A percentile compares a stretch with the other conserved stretches of the same genome.
These are phyloP conservation scores for Rosa lucieae DNA, from an alignment of 306 rosid genomes.

Conservation along the genomic window DNA sequence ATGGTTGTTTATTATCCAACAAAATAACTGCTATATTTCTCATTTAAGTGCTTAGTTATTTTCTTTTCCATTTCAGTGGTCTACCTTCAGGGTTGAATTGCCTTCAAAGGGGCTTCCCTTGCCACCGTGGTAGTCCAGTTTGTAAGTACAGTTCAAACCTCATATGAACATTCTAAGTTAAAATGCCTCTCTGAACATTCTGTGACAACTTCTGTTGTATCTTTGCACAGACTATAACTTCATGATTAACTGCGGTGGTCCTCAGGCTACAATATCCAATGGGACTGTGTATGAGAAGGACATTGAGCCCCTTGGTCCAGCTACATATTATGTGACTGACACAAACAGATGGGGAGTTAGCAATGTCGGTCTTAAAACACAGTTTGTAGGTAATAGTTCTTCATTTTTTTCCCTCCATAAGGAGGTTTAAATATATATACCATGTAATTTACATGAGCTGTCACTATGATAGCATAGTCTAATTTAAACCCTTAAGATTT, in stretches of 20 bases:
- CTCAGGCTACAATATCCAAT: conserved; percentile 29
- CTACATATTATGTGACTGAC: conserved; percentile 59
- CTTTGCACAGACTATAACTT: conserved; percentile 58
- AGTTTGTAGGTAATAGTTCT: conserved; percentile 1
- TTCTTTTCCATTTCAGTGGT: conserved; percentile 39
- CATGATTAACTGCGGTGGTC: conserved; percentile 72
- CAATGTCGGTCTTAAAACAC: conserved; percentile 51
- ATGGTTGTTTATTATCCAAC: neutral
- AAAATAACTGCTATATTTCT: neutral
- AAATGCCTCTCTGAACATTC: neutral
- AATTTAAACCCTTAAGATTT: neutral
- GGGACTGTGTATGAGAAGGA: conserved; percentile 52
- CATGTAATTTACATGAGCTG: neutral
- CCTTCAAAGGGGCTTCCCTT: conserved; percentile 70
- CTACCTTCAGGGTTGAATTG: conserved; percentile 69
- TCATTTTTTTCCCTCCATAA: neutral
- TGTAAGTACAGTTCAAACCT: conserved; percentile 50
- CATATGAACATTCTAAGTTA: neutral
- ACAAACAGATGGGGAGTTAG: conserved; percentile 68
- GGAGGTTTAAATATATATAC: neutral
- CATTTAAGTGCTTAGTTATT: neutral
- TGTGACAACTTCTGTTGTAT: neutral
- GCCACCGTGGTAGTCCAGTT: conserved; percentile 47
- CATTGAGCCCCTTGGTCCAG: conserved; percentile 58
- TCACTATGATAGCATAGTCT: neutral